phyloP scores from a whole-genome alignment of 1,139 yeast genomes.

The Diutina neorugosa region DNA sequence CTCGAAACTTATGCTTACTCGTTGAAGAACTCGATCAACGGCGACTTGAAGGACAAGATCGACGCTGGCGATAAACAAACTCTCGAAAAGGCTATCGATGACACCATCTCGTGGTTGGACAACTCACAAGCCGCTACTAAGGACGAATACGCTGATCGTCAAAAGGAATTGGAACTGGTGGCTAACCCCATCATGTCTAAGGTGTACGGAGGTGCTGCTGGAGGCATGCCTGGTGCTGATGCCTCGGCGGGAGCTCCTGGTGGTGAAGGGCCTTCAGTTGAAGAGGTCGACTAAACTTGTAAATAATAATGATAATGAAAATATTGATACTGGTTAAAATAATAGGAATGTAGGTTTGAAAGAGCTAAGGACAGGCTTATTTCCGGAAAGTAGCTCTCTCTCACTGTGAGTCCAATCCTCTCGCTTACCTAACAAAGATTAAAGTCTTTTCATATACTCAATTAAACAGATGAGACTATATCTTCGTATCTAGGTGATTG shows the following conservation, averaged over 20 bases:
- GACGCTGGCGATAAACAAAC: constrained; percentile 90
- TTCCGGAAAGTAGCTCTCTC: too few species aligned
- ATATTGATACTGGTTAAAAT: too few species aligned
- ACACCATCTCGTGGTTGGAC: constrained; percentile 71
- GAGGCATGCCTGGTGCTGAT: constrained; percentile 1
- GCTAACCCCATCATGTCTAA: constrained; percentile 92
- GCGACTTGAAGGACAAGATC: constrained; percentile 49
- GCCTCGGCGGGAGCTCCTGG: not conserved
- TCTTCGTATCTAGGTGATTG: too few species aligned
- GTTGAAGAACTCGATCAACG: constrained; percentile 51
- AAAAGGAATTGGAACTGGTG: constrained; percentile 68
- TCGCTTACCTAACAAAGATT: too few species aligned
- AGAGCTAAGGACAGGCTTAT: too few species aligned
- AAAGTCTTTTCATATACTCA: too few species aligned
- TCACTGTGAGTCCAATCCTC: too few species aligned
- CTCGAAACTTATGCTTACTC: constrained; percentile 63
- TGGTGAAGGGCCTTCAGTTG: constrained; percentile 68
- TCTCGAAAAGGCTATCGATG: constrained; percentile 77
- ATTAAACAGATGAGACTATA: too few species aligned
- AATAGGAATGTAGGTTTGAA: too few species aligned
- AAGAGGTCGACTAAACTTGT: constrained; percentile 67
- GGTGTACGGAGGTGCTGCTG: constrained; percentile 38
- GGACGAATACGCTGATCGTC: constrained; percentile 92
- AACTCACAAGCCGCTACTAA: constrained; percentile 77
- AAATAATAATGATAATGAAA: too few species aligned